Evolutionary conservation across 169 alveolate species (phyloP).

Genomic region (Hepatocystis sp.): DNA sequence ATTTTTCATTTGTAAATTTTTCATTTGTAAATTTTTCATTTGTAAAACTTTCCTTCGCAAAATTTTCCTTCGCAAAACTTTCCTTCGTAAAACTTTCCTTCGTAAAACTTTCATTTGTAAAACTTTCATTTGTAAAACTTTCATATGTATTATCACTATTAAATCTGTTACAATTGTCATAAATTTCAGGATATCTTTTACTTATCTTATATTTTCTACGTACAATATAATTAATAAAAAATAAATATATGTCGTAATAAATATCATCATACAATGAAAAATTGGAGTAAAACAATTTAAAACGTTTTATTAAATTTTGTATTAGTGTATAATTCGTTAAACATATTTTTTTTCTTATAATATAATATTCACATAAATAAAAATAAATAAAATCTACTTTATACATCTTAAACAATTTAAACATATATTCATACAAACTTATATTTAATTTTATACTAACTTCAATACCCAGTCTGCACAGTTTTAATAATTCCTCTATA

Average conservation of each 20-base stretch:
- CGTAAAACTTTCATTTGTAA: too few species aligned
- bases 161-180: too few species aligned
- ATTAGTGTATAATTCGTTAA: conserved; percentile 15
- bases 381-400: conserved; percentile 27
- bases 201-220: too few species aligned
- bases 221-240: conserved; percentile 24
- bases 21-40: too few species aligned
- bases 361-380: conserved; percentile 31
- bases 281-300: conserved; percentile 16
- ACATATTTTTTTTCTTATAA: conserved; percentile 19
- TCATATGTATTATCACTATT: too few species aligned
- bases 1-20: too few species aligned
- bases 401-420: conserved; percentile 9
- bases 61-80: too few species aligned
- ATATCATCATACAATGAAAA: conserved; percentile 31
- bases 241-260: conserved; percentile 39
- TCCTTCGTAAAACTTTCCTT: too few species aligned
- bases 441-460: conserved; percentile 27
- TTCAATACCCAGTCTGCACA: conserved; percentile 27
- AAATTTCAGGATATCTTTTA: too few species aligned
- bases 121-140: too few species aligned
- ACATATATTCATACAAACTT: conserved; percentile 24
- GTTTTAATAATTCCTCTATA: conserved; percentile 10
- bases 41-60: too few species aligned
- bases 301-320: conserved; percentile 6